Conservation (phyloP, 495 filamentous ascomycete genomes). For the Viridothelium virens region DNA sequence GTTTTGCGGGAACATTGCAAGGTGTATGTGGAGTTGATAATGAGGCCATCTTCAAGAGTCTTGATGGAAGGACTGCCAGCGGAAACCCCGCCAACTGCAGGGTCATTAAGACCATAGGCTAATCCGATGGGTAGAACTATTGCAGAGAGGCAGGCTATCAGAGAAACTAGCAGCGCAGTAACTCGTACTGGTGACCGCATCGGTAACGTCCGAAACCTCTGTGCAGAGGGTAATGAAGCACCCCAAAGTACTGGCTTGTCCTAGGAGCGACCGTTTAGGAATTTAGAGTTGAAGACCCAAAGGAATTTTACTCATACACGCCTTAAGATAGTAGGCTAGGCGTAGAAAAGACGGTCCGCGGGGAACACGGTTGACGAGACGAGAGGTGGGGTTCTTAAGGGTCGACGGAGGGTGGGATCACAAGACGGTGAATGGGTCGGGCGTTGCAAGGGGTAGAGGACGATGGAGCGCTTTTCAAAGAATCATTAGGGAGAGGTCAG, state of each 20-base stretch:
- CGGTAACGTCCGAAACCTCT: too few species aligned
- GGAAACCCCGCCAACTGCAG: background rate
- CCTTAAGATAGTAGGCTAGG: background rate
- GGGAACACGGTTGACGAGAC: background rate
- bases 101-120: background rate
- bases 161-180: background rate
- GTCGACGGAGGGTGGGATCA: too few species aligned
- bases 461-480: too few species aligned
- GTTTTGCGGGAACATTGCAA: slow-evolving; percentile 70
- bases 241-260: too few species aligned
- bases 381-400: background rate
- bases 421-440: too few species aligned
- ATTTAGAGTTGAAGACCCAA: background rate
- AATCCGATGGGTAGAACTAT: background rate
- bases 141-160: slow-evolving; percentile 2
- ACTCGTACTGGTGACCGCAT: background rate
- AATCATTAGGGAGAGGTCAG: too few species aligned
- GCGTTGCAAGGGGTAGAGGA: too few species aligned
- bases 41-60: slow-evolving; percentile 43
- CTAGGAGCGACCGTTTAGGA: too few species aligned
- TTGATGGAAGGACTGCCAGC: background rate
- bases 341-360: background rate
- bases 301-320: too few species aligned
- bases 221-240: background rate
- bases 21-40: slow-evolving; percentile 65